Base-by-base conservation (phyloP, 1,139 yeast species). In the Pneumocystis jirovecii region DNA sequence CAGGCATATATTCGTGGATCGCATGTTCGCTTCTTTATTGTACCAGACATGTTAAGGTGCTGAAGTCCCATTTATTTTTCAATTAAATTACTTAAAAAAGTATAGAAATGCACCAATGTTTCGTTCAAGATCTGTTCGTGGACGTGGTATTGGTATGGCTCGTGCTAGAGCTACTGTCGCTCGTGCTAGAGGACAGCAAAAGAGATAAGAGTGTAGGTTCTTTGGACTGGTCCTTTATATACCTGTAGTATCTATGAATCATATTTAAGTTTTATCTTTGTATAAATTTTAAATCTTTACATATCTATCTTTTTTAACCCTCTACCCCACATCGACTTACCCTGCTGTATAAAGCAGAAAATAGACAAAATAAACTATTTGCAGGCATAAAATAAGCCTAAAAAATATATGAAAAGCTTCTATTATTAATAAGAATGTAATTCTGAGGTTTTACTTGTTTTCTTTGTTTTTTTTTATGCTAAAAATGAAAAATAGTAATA, bases 1-100 rank as follows among this genome's bases (percentile, higher is more conserved):
- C 91, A 87, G 71, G 96, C 90, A 2, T 91, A 89, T 74, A 85
- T 93, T 2, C 82, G 98, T 72, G 98, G 98, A 1, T 88, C 96
- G 1, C 93, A 88, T 78, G 85, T 93, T 56, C 82, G 93, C 69
- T 86, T 89, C 75, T 82, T 93, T 69, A 83, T 86, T 42, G 85
- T 93, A 17, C 98, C 98, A 0, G 97, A 93, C 67, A 86, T 90
- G 76, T 81, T 93, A 67, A 73, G 74, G 71, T 75, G 63, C 25
- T 70, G 66, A 21, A 29, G 42, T 19, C 56, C 10, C 40, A 25
- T 6, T 12, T 21, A 37, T n/a, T n/a, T 15, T 35, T 7, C 12
- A 21, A 15, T 61, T 25, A 25, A 45, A n/a, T 10, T 44, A 40
- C 37, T 19, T 39, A 42, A 4, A 29, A 10, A n/a, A n/a, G n/a